These are phyloP conservation scores for Coemansia sp. DNA, from an alignment of 192 early-diverging fungal species.

Conservation along the genomic window DNA sequence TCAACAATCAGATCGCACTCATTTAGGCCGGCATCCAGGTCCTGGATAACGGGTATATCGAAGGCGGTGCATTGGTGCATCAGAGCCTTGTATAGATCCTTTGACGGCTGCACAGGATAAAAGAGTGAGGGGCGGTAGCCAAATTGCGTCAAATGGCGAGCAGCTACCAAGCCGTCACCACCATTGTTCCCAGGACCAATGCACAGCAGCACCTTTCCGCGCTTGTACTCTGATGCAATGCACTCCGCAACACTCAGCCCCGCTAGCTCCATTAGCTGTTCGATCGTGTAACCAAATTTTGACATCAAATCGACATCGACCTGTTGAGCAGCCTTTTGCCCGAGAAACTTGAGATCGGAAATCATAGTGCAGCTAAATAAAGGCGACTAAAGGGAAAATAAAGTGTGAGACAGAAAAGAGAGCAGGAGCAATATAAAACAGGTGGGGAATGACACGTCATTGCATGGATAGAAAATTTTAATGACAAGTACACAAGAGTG, in stretches of 20 bases:
- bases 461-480: neutral
- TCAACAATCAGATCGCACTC: constrained; percentile 75
- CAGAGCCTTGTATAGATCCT: constrained; percentile 73
- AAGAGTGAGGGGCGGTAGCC: constrained; percentile 77
- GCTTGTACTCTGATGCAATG: constrained; percentile 68
- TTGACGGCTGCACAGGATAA: constrained; percentile 77
- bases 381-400: neutral
- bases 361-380: neutral
- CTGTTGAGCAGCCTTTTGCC: constrained; percentile 44
- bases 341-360: constrained; percentile 23
- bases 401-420: neutral
- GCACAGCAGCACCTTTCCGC: constrained; percentile 64
- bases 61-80: constrained; percentile 70
- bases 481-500: constrained; percentile 7
- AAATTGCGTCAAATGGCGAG: constrained; percentile 87
- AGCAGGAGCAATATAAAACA: neutral
- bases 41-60: constrained; percentile 61
- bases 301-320: constrained; percentile 87
- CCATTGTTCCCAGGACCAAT: constrained; percentile 95
- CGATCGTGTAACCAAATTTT: constrained; percentile 82
- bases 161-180: constrained; percentile 94
- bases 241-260: constrained; percentile 90
- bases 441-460: too few relatives aligned
- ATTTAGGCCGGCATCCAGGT: constrained; percentile 35
- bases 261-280: constrained; percentile 83